Evolutionary conservation across 495 filamentous ascomycete genomes (phyloP).

Genomic region (Penicillium paxilli): DNA sequence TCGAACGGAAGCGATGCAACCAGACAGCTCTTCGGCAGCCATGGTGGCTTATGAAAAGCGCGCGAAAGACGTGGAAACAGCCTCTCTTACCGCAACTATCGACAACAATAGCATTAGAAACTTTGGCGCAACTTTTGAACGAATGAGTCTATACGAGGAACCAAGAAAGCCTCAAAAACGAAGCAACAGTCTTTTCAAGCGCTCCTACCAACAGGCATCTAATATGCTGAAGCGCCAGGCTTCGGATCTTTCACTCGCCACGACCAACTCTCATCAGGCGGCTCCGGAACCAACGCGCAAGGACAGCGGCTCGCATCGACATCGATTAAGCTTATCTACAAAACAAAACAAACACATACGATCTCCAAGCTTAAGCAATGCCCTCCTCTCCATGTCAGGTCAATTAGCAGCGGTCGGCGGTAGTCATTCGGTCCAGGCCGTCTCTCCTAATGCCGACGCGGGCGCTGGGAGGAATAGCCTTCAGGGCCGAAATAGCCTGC

Average conservation of each 20-base stretch:
- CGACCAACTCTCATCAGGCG: constrained; percentile 34
- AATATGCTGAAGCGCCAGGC: constrained; percentile 34
- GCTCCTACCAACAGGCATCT: constrained; percentile 49
- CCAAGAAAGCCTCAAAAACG: constrained; percentile 34
- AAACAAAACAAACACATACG: constrained; percentile 52
- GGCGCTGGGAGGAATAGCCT: constrained; percentile 31
- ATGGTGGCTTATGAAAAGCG: constrained; percentile 46
- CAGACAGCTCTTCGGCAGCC: constrained; percentile 44
- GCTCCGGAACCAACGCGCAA: constrained; percentile 33
- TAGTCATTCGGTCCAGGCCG: constrained; percentile 52
- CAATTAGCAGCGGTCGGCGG: constrained; percentile 64
- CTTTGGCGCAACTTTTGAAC: constrained; percentile 59
- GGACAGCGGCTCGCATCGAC: constrained; percentile 52
- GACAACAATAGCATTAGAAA: constrained; percentile 62
- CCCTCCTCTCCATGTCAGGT: constrained; percentile 62
- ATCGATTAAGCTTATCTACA: constrained; percentile 52
- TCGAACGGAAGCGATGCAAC: constrained; percentile 38
- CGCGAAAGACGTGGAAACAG: constrained; percentile 44
- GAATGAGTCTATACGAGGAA: constrained; percentile 56
- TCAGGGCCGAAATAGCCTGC: background rate
- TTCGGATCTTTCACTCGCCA: constrained; percentile 36
- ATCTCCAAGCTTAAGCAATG: constrained; percentile 63
- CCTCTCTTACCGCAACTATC: constrained; percentile 65
- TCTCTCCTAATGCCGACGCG: constrained; percentile 48
- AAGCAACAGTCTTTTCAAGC: constrained; percentile 48